These are phyloP conservation scores for Aspergillus sp. DNA, from an alignment of 2,329 filamentous ascomycete species.

Conservation along the genomic window DNA sequence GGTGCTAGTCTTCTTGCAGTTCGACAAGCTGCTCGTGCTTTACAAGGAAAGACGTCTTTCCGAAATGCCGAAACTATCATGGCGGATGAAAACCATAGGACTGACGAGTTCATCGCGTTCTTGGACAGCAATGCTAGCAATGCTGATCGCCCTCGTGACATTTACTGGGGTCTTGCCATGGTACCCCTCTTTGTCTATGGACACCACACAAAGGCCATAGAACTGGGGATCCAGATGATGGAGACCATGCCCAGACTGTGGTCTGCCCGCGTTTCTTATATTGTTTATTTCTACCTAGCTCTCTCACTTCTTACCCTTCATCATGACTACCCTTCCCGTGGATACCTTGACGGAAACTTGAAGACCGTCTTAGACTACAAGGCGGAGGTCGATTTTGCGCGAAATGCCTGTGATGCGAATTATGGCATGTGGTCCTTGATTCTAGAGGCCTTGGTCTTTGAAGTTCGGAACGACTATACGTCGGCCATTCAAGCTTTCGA, in stretches of 20 bases:
- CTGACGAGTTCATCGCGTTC: conserved; percentile 44
- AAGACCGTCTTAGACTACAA: conserved; percentile 47
- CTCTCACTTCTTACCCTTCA: conserved; percentile 40
- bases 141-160: conserved; percentile 48
- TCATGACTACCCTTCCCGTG: conserved; percentile 36
- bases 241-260: conserved; percentile 41
- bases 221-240: conserved; percentile 38
- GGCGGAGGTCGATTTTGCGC: conserved; percentile 49
- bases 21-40: conserved; percentile 52
- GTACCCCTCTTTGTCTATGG: conserved; percentile 45
- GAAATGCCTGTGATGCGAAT: conserved; percentile 53
- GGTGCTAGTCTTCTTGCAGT: conserved; percentile 53
- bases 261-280: conserved; percentile 39
- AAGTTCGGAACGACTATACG: conserved; percentile 43
- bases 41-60: conserved; percentile 57
- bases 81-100: conserved; percentile 51
- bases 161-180: conserved; percentile 50
- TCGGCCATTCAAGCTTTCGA: conserved; percentile 40
- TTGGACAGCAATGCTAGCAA: conserved; percentile 43
- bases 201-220: conserved; percentile 40
- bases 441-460: conserved; percentile 52
- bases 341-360: conserved; percentile 45
- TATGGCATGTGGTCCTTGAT: conserved; percentile 55
- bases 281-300: conserved; percentile 43
- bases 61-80: conserved; percentile 46